Evolutionary conservation across 2,329 filamentous ascomycete species (phyloP).

Genomic region (Penicillium sp.): DNA sequence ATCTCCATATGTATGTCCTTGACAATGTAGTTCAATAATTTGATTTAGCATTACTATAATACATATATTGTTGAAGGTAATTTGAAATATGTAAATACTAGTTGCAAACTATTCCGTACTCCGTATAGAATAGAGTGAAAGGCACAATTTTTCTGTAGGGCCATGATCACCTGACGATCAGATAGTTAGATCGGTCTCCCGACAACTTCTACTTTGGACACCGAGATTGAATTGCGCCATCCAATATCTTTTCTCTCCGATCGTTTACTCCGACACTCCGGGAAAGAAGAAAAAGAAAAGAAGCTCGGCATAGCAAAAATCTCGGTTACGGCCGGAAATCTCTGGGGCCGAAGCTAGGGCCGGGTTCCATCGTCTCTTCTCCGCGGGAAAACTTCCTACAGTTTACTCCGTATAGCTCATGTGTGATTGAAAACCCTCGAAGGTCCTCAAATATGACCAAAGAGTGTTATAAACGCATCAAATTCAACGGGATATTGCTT

Average conservation of each 20-base stretch:
- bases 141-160: not conserved
- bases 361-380: constrained; percentile 13
- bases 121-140: not conserved
- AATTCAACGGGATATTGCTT: constrained; percentile 6
- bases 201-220: not conserved
- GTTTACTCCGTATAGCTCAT: not conserved
- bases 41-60: too few relatives aligned
- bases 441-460: not conserved
- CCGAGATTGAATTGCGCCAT: constrained; percentile 8
- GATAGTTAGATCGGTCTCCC: not conserved
- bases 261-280: constrained; percentile 2
- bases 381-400: constrained; percentile 17
- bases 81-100: not conserved
- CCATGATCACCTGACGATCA: not conserved
- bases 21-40: not conserved
- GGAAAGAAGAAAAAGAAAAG: not conserved
- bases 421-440: not conserved
- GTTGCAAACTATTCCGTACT: not conserved
- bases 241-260: not conserved
- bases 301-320: constrained; percentile 8
- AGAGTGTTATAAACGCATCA: not conserved
- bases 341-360: constrained; percentile 20
- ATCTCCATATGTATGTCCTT: too few relatives aligned
- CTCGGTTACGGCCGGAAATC: constrained; percentile 27
- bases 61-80: too few relatives aligned